These are phyloP conservation scores for Nakazawaea sp. DNA, from an alignment of 805 yeast genomes.

Conservation along the genomic window DNA sequence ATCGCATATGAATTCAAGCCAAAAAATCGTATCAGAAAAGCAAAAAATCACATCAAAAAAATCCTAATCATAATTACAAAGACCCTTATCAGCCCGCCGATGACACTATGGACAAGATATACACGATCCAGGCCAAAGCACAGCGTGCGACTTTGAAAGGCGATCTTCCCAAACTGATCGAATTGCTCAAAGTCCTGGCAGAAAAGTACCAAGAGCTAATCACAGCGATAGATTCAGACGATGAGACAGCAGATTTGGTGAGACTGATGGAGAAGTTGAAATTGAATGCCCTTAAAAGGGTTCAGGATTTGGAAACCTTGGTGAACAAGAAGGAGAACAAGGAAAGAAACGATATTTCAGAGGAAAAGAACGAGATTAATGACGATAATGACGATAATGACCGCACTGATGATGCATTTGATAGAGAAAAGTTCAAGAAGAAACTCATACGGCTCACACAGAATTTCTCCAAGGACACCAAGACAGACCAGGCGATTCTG, in stretches of 20 bases:
- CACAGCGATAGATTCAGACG: constrained; percentile 8
- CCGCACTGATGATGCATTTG: not conserved
- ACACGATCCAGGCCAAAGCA: constrained; percentile 44
- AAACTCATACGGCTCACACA: not conserved
- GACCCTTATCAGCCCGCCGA: no score
- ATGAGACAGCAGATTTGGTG: constrained; percentile 10
- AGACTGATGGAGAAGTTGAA: constrained; percentile 16
- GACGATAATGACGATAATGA: not conserved
- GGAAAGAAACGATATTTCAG: not conserved
- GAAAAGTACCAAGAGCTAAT: constrained; percentile 21
- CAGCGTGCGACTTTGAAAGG: constrained; percentile 38
- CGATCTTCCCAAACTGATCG: constrained; percentile 33
- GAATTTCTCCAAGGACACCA: not conserved
- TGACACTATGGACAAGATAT: constrained; percentile 27
- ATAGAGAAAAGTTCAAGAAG: not conserved
- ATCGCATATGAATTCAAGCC: no score
- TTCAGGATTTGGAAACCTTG: constrained; percentile 16
- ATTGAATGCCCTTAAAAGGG: constrained; percentile 18
- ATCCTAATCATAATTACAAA: no score
- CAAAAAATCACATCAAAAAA: no score
- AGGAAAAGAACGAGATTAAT: not conserved
- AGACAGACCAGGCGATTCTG: constrained; percentile 1
- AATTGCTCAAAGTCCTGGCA: constrained; percentile 30
- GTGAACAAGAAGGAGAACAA: constrained; percentile 10
- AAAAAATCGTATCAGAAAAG: no score